A percentile compares a stretch with the other conserved stretches of the same genome.
These are phyloP conservation scores for Cystobasidiaceae sp. DNA, from an alignment of 1,284 basidiomycete genomes.

Conservation along the genomic window DNA sequence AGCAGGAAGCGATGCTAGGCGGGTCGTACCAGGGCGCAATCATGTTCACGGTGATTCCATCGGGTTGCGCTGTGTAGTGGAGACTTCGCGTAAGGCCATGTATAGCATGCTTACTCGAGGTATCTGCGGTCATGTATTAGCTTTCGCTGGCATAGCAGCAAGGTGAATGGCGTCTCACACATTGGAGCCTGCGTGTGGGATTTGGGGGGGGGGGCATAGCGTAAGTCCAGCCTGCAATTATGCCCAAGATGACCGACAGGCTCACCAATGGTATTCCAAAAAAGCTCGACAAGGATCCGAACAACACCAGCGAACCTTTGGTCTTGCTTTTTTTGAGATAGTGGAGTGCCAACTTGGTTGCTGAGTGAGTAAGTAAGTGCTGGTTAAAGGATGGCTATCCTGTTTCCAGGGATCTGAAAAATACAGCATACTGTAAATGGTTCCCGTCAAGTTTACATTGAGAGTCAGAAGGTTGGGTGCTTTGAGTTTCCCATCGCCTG, in stretches of 20 bases:
- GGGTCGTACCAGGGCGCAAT: constrained; percentile 54
- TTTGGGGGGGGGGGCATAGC: constrained; percentile 51
- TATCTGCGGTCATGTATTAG: constrained; percentile 29
- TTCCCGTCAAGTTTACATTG: constrained; percentile 56
- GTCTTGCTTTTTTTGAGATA: constrained; percentile 51
- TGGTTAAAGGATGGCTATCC: constrained; percentile 22
- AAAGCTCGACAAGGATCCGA: constrained; percentile 44
- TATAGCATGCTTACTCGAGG: constrained; percentile 32
- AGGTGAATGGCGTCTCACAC: constrained; percentile 16
- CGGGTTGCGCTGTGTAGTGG: constrained; percentile 45
- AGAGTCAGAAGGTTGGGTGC: constrained; percentile 53
- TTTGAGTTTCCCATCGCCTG: constrained; percentile 40
- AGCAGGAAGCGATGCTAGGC: constrained; percentile 24
- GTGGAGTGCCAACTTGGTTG: constrained; percentile 53
- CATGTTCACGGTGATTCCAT: constrained; percentile 53
- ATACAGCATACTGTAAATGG: constrained; percentile 53
- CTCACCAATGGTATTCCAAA: constrained; percentile 50
- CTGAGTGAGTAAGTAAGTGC: constrained; percentile 47
- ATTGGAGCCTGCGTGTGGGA: constrained; percentile 7
- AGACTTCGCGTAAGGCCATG: constrained; percentile 57
- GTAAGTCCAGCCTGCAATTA: constrained; percentile 46
- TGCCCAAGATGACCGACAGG: constrained; percentile 51
- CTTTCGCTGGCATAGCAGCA: constrained; percentile 27
- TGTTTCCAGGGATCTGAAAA: constrained; percentile 36
- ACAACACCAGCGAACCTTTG: constrained; percentile 32